phyloP scores from a whole-genome alignment of 768 basidiomycete species.

The Xerocomellus chrysenteron region DNA sequence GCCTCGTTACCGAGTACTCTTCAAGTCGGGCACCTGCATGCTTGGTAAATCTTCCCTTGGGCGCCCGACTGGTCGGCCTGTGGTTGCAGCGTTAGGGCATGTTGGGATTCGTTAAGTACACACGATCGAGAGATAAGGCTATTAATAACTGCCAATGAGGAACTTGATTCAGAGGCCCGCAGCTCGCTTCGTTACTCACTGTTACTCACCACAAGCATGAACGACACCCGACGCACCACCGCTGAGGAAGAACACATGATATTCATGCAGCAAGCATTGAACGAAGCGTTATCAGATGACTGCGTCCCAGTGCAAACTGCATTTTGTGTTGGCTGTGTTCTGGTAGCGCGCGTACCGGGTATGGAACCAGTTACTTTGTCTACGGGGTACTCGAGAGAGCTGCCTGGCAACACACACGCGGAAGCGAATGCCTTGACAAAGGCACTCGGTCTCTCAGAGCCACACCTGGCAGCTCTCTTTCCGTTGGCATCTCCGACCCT shows the following conservation, averaged over 20 bases:
- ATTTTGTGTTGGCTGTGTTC: conserved; percentile 89
- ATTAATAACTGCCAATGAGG: conserved; percentile 28
- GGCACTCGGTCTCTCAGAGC: conserved; percentile 44
- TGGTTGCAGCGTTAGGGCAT: too few species aligned
- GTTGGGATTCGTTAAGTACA: too few species aligned
- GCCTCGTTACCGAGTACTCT: too few species aligned
- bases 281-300: conserved; percentile 57
- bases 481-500: conserved; percentile 33
- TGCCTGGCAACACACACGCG: conserved; percentile 94
- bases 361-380: conserved; percentile 55
- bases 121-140: too few species aligned
- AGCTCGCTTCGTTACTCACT: background rate
- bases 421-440: conserved; percentile 93
- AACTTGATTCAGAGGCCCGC: too few species aligned
- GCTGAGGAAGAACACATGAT: conserved; percentile 30
- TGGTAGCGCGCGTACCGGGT: conserved; percentile 51
- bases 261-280: conserved; percentile 64
- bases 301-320: conserved; percentile 71
- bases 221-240: background rate
- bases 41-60: too few species aligned
- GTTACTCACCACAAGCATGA: background rate
- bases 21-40: too few species aligned
- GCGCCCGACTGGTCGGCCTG: too few species aligned
- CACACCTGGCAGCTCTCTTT: conserved; percentile 46
- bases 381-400: conserved; percentile 86